phyloP scores from a whole-genome alignment of 2,329 filamentous ascomycete species.

The Raffaelea ambrosiae region DNA sequence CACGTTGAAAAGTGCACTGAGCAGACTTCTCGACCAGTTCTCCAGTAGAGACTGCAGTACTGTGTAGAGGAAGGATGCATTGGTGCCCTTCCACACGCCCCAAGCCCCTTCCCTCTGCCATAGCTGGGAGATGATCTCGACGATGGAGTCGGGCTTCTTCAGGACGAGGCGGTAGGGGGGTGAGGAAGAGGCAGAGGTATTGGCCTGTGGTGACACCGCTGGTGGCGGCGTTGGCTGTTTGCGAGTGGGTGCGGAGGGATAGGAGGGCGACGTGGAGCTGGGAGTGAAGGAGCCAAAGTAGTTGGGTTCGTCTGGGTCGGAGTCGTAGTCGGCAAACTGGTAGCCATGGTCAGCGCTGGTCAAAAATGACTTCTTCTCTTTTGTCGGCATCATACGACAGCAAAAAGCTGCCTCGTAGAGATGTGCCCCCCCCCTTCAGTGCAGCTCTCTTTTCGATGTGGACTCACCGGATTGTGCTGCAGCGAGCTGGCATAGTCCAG shows the following conservation, averaged over 20 bases:
- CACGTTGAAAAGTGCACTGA: conserved; percentile 85
- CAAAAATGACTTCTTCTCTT: background rate
- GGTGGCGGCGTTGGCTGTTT: conserved; percentile 12
- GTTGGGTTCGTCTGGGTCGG: conserved; percentile 67
- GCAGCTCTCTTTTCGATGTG: background rate
- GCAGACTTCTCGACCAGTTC: conserved; percentile 81
- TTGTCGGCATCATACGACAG: background rate
- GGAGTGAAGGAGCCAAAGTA: conserved; percentile 69
- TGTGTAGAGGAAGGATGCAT: conserved; percentile 85
- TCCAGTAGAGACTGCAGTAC: conserved; percentile 80
- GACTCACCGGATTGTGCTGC: conserved; percentile 2
- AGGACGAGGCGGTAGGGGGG: conserved; percentile 66
- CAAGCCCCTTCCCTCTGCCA: conserved; percentile 86
- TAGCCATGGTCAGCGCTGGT: too few relatives aligned
- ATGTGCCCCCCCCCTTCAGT: background rate
- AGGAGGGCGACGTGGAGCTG: conserved; percentile 39
- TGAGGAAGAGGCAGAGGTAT: background rate
- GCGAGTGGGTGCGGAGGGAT: conserved; percentile 26
- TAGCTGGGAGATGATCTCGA: conserved; percentile 78
- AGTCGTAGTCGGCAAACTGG: conserved; percentile 51
- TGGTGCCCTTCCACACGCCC: conserved; percentile 92
- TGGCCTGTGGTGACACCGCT: background rate
- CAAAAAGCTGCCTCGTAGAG: too few relatives aligned
- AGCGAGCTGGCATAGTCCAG: background rate
- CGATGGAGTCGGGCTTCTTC: conserved; percentile 68